Evolutionary conservation across 1,284 basidiomycete species (phyloP), one percentile per base, ranked within the genome.

Genomic region (Leccinum subrobustum): DNA sequence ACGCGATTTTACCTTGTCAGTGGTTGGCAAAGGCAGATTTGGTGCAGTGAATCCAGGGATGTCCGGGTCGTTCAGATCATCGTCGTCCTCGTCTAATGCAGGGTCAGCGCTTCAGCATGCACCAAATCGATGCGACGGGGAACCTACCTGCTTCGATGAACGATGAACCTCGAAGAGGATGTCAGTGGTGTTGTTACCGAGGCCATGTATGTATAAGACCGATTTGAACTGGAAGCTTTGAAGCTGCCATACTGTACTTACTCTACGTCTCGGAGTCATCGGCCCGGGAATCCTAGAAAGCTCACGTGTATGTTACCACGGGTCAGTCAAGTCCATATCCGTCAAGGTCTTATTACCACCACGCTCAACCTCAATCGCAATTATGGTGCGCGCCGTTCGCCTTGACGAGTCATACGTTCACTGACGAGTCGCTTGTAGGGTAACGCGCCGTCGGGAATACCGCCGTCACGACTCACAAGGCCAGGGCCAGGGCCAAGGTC

Each of bases 31-130:
- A 16, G 76, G 73, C 59, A 85, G 72, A 48, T 78, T 70, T 42
- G 89, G 88, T 68, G 85, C 84, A 5, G 87, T 81, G 78, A 90
- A 93, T 11, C 86, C 84, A 16, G 91, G 91, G 56, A 93, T 90
- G 73, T 83, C 78, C 53, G 87, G 87, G 68, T 93, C 91, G 74
- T 92, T 87, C 55, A 90, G 73, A 72, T 92, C 91, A 60, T 90
- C 88, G 56, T 90, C 88, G 60, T 92, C 91, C 60, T 92, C 89
- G 78, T 73, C 67, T 73, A 55, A 51, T 57, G 6, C 14, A 53
- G 23, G 54, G 42, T 20, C 20, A 20, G 20, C 20, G 20, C 20
- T 20, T 67, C 47, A 66, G 52, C 9, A 25, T 39, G 60, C 50
- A 12, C 3, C 18, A 6, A 37, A 29, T 3, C 1, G 9, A 54